A percentile compares a stretch with the other conserved stretches of the same genome.
Evolutionary conservation across 139 green algal genomes (phyloP).

Genomic region (Ulvella scutata): DNA sequence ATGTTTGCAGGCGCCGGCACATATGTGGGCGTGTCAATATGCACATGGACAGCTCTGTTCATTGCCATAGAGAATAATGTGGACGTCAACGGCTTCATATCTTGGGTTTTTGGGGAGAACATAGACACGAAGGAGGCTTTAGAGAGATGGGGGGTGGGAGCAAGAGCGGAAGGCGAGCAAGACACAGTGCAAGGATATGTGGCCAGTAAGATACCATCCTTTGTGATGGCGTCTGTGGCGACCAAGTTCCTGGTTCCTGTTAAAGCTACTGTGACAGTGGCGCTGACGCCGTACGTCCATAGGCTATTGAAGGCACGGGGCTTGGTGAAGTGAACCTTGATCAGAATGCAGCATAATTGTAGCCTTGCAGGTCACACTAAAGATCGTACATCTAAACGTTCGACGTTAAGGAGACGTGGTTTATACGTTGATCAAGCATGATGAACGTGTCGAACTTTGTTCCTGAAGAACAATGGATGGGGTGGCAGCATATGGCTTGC

Average conservation of each 20-base stretch:
- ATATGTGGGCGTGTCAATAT: neutral
- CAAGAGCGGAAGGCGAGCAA: neutral
- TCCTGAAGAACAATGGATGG: too few species aligned
- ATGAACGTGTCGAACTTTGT: too few species aligned
- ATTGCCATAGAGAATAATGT: constrained; percentile 1
- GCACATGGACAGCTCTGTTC: neutral
- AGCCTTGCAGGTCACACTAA: too few species aligned
- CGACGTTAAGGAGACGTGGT: too few species aligned
- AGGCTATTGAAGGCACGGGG: neutral
- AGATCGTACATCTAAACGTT: too few species aligned
- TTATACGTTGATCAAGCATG: too few species aligned
- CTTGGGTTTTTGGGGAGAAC: neutral
- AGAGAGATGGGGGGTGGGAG: neutral
- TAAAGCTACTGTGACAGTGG: neutral
- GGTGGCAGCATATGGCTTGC: too few species aligned
- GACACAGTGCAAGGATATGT: neutral
- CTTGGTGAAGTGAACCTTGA: neutral
- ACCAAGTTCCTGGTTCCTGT: neutral
- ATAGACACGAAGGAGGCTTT: neutral
- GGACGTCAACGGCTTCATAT: neutral
- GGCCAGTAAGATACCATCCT: neutral
- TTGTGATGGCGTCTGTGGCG: neutral
- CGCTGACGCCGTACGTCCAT: neutral
- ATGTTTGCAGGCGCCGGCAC: neutral
- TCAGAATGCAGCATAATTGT: neutral